These are phyloP conservation scores for Scedosporium dehoogii DNA, from an alignment of 2,329 filamentous ascomycete genomes.

Conservation along the genomic window DNA sequence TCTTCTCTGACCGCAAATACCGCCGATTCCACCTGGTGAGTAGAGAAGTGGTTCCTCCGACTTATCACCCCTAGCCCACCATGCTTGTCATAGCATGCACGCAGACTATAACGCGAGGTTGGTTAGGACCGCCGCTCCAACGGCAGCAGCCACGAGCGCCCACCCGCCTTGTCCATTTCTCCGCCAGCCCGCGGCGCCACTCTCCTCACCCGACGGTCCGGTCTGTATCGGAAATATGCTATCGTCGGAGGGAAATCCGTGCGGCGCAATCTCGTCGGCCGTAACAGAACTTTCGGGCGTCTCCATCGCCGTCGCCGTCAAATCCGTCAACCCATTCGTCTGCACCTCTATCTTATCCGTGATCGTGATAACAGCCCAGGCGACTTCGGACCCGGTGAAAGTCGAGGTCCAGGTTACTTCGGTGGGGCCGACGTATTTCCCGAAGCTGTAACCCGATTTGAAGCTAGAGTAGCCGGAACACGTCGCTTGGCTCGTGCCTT, in stretches of 20 bases:
- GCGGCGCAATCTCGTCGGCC: not conserved
- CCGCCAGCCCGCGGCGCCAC: not conserved
- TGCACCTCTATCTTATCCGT: conserved; percentile 10
- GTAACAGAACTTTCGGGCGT: not conserved
- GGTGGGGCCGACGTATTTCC: conserved; percentile 23
- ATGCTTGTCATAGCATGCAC: no score
- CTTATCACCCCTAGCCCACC: not conserved
- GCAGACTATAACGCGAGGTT: not conserved
- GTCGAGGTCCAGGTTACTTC: conserved; percentile 35
- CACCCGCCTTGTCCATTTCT: not conserved
- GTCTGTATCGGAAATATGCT: not conserved
- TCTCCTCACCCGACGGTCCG: not conserved
- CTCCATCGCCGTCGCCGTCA: conserved; percentile 4
- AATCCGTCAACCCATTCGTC: conserved; percentile 1
- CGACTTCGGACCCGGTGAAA: conserved; percentile 28
- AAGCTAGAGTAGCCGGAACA: conserved; percentile 39
- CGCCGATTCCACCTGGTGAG: no score
- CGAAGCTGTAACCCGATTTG: conserved; percentile 13
- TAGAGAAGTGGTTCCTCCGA: no score
- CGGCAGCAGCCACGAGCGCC: not conserved
- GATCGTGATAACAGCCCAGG: conserved; percentile 35
- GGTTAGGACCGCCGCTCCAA: not conserved
- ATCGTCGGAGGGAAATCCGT: conserved; percentile 1
- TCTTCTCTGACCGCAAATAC: no score
- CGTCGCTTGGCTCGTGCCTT: conserved; percentile 31